These are phyloP conservation scores for Aspergillus sp. DNA, from an alignment of 2,329 filamentous ascomycete species.

Conservation along the genomic window DNA sequence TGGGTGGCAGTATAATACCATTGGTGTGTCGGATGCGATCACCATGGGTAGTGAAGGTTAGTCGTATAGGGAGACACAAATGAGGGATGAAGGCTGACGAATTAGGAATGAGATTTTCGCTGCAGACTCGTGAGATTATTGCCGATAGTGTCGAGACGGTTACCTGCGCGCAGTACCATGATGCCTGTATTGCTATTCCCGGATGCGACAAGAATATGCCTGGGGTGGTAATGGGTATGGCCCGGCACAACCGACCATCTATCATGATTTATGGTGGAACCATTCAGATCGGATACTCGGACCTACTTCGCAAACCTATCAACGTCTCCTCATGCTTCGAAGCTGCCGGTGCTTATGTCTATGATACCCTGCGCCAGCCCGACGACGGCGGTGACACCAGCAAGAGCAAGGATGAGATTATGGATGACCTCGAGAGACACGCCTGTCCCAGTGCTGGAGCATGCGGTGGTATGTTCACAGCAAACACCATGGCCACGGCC, in stretches of 20 bases:
- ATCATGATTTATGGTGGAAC: constrained; percentile 95
- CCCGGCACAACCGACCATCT: constrained; percentile 82
- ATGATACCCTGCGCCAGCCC: constrained; percentile 65
- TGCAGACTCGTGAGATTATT: constrained; percentile 86
- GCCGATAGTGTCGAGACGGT: constrained; percentile 92
- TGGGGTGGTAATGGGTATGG: constrained; percentile 82
- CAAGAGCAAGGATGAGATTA: constrained; percentile 67
- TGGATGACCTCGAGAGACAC: constrained; percentile 73
- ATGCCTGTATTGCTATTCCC: constrained; percentile 87
- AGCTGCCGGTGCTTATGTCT: constrained; percentile 73
- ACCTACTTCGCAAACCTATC: constrained; percentile 67
- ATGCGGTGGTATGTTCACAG: constrained; percentile 90
- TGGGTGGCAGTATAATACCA: constrained; percentile 89
- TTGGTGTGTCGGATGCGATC: constrained; percentile 85
- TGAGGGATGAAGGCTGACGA: constrained; percentile 10
- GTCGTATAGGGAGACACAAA: constrained; percentile 8
- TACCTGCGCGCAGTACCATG: constrained; percentile 84
- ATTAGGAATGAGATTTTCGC: constrained; percentile 82
- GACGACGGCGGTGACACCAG: constrained; percentile 57
- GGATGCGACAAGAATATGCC: constrained; percentile 99
- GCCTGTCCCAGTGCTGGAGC: constrained; percentile 73
- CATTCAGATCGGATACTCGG: constrained; percentile 78
- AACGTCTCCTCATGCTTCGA: constrained; percentile 89
- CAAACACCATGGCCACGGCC: constrained; percentile 87
- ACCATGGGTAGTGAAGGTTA: constrained; percentile 89